Percentiles rank a stretch among this genome's conserved stretches.
Conservation (phyloP, 371 early-diverging fungal genomes). For the Mortierella sp. region DNA sequence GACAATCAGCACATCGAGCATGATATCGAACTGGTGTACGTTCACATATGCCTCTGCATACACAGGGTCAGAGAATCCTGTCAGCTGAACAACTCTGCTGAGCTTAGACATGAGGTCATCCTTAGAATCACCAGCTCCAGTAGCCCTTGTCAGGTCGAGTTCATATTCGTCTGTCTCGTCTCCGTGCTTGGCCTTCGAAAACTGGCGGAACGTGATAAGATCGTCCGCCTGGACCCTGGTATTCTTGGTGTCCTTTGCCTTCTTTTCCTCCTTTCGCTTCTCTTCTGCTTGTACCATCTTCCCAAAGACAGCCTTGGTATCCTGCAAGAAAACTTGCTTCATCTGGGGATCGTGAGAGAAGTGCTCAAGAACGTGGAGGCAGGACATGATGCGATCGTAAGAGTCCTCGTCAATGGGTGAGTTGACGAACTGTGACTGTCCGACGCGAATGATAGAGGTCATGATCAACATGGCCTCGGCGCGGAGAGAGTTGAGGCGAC, state of each 20-base stretch:
- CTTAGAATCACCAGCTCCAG: conserved; percentile 77
- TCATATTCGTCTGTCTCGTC: conserved; percentile 86
- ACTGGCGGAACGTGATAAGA: conserved; percentile 87
- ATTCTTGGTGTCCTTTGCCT: conserved; percentile 71
- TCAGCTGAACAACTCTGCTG: conserved; percentile 94
- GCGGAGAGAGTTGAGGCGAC: conserved; percentile 78
- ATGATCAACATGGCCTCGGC: conserved; percentile 97
- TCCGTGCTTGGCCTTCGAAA: conserved; percentile 78
- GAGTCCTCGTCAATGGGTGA: conserved; percentile 96
- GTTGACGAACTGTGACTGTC: conserved; percentile 86
- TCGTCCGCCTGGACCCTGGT: conserved; percentile 90
- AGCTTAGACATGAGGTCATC: conserved; percentile 88
- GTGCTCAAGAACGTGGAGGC: conserved; percentile 84
- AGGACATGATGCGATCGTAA: conserved; percentile 90
- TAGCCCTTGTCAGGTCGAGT: conserved; percentile 88
- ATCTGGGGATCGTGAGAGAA: conserved; percentile 64
- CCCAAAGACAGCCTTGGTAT: conserved; percentile 84
- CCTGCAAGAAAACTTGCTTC: conserved; percentile 79
- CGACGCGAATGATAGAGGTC: conserved; percentile 94
- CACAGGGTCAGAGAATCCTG: conserved; percentile 98
- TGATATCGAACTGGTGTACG: conserved; percentile 97
- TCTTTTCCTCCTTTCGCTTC: conserved; percentile 63
- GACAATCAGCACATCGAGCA: conserved; percentile 96
- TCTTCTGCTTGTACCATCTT: conserved; percentile 82
- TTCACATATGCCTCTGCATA: conserved; percentile 98